Evolutionary conservation across 768 basidiomycete species (phyloP).

Genomic region (Rhizopogon vesiculosus): DNA sequence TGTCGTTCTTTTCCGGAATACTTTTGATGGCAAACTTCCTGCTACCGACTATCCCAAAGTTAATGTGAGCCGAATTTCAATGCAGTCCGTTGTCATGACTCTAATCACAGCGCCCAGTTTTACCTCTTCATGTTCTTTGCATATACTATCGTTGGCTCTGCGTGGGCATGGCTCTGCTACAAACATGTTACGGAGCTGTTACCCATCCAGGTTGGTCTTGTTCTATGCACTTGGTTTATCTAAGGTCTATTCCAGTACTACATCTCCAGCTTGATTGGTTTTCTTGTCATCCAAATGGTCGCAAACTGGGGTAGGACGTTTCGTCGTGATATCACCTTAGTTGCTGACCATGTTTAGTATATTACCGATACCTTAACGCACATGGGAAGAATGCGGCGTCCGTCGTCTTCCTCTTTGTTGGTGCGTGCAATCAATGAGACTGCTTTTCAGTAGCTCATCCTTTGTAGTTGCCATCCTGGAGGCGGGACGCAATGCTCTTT

Average conservation of each 20-base stretch:
- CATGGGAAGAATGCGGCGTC: slow-evolving; percentile 72
- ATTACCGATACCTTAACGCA: slow-evolving; percentile 93
- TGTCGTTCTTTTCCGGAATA: slow-evolving; percentile 79
- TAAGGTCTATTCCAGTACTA: slow-evolving; percentile 58
- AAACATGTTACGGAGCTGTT: slow-evolving; percentile 78
- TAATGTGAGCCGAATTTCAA: slow-evolving; percentile 49
- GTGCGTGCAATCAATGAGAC: slow-evolving; percentile 36
- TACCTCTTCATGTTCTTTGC: slow-evolving; percentile 80
- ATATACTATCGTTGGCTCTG: slow-evolving; percentile 63
- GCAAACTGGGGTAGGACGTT: slow-evolving; percentile 73
- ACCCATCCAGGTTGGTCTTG: slow-evolving; percentile 68
- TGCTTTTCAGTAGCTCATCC: slow-evolving; percentile 1
- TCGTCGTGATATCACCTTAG: background rate
- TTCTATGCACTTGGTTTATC: background rate
- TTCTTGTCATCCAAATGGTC: slow-evolving; percentile 92
- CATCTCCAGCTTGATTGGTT: slow-evolving; percentile 79
- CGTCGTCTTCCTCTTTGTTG: slow-evolving; percentile 89
- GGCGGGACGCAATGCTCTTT: slow-evolving; percentile 89
- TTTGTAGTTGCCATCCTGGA: slow-evolving; percentile 86
- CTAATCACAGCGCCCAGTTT: slow-evolving; percentile 47
- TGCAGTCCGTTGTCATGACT: background rate
- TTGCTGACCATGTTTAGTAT: slow-evolving; percentile 42
- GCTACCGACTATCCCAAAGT: slow-evolving; percentile 98
- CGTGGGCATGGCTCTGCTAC: slow-evolving; percentile 85
- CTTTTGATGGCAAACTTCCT: slow-evolving; percentile 82